Conservation (phyloP, 2,329 filamentous ascomycete genomes). For the Xylaria arbuscula region DNA sequence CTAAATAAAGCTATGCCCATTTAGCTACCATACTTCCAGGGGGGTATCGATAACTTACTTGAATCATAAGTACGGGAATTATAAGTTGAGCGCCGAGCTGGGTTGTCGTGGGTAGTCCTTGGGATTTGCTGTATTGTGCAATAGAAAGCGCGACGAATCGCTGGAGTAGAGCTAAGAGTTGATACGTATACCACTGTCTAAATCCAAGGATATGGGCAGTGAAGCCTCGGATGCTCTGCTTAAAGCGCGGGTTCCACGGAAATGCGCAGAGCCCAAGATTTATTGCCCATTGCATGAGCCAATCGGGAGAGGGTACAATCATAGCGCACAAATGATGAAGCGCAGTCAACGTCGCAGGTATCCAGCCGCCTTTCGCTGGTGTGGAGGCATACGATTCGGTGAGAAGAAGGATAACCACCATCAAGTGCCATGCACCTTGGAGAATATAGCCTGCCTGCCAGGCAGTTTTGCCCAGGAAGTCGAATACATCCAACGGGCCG, state of each 20-base stretch:
- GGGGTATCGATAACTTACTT: conserved; percentile 58
- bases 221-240: conserved; percentile 69
- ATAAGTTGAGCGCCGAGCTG: conserved; percentile 65
- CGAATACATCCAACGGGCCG: conserved; percentile 57
- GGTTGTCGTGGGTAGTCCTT: conserved; percentile 54
- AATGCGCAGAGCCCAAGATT: conserved; percentile 62
- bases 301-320: conserved; percentile 55
- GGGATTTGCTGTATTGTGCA: conserved; percentile 54
- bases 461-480: conserved; percentile 56
- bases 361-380: conserved; percentile 34
- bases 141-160: conserved; percentile 63
- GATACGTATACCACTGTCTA: conserved; percentile 73
- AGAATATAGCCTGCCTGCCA: conserved; percentile 60
- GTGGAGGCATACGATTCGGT: conserved; percentile 37
- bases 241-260: conserved; percentile 77
- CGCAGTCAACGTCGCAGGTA: conserved; percentile 34
- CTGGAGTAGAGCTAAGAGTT: conserved; percentile 67
- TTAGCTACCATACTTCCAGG: conserved; percentile 39
- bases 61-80: conserved; percentile 62
- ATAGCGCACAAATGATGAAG: conserved; percentile 41
- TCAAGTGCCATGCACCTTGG: conserved; percentile 61
- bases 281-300: conserved; percentile 61
- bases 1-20: conserved; percentile 56
- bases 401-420: conserved; percentile 47
- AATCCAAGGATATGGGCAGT: conserved; percentile 70